These are phyloP conservation scores for Tricharina praecox DNA, from an alignment of 495 filamentous ascomycete genomes.

Conservation along the genomic window DNA sequence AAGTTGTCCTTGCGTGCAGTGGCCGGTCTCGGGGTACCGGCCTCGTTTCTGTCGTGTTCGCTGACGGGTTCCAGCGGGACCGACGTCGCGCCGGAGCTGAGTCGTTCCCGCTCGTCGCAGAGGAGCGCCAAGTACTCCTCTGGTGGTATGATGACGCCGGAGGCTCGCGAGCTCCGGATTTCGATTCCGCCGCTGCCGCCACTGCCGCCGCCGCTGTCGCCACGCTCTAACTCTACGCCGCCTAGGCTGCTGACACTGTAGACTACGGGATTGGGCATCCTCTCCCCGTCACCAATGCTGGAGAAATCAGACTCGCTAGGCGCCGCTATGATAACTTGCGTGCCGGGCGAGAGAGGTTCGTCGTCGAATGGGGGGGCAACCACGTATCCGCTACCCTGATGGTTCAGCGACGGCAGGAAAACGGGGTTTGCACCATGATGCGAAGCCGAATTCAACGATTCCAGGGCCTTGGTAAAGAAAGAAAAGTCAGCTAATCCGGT, in stretches of 20 bases:
- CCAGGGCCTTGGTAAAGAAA: too few species aligned
- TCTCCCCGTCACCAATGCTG: neutral
- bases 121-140: neutral
- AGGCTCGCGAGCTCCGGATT: neutral
- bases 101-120: neutral
- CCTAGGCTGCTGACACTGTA: neutral
- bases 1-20: neutral
- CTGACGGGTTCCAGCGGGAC: neutral
- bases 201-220: neutral
- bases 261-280: neutral
- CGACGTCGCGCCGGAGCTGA: neutral
- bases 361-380: neutral
- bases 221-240: neutral
- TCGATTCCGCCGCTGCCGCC: neutral
- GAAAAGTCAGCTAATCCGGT: too few species aligned
- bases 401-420: too few species aligned
- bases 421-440: too few species aligned
- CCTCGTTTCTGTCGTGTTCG: neutral
- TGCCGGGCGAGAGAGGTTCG: neutral
- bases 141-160: neutral
- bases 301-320: neutral
- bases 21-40: neutral
- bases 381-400: too few species aligned
- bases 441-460: too few species aligned
- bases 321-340: constrained; percentile 1